Evolutionary conservation across 192 early-diverging fungal genomes (phyloP).

Genomic region (Entomortierella lignicola): DNA sequence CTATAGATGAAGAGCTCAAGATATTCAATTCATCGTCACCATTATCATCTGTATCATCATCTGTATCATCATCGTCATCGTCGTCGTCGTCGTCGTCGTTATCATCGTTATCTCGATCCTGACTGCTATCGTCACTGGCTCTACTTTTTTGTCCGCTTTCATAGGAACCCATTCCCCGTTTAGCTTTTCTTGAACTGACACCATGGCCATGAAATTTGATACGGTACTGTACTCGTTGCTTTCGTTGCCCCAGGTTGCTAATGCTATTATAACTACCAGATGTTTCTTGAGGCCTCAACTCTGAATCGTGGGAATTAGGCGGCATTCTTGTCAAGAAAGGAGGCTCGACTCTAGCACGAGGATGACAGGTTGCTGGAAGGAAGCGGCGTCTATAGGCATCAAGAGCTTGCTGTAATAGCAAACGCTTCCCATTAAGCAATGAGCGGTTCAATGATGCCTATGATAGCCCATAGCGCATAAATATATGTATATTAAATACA

Average conservation of each 20-base stretch:
- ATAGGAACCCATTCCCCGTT: too few species aligned
- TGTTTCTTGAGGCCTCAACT: neutral
- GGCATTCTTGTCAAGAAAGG: slow-evolving; percentile 11
- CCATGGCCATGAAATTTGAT: slow-evolving; percentile 4
- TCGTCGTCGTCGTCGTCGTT: slow-evolving; percentile 7
- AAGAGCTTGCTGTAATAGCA: slow-evolving; percentile 63
- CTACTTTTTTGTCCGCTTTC: neutral
- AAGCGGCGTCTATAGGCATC: slow-evolving; percentile 60
- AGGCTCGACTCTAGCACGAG: slow-evolving; percentile 29
- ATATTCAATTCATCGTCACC: slow-evolving; percentile 19
- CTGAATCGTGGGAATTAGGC: neutral
- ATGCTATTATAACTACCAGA: neutral
- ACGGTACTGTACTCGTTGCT: neutral
- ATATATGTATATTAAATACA: neutral
- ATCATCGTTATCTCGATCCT: neutral
- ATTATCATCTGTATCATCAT: neutral
- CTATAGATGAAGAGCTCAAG: neutral
- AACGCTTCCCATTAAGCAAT: slow-evolving; percentile 53
- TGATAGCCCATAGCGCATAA: too few species aligned
- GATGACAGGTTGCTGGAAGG: slow-evolving; percentile 25
- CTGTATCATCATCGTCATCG: slow-evolving; percentile 5
- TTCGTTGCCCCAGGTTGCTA: neutral
- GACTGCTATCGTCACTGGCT: neutral
- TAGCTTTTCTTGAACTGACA: neutral
- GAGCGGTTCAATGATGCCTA: slow-evolving; percentile 58